Evolutionary conservation across 768 basidiomycete genomes (phyloP), one percentile per base, ranked within the genome.

Genomic region (Fomitopsis pulvina): DNA sequence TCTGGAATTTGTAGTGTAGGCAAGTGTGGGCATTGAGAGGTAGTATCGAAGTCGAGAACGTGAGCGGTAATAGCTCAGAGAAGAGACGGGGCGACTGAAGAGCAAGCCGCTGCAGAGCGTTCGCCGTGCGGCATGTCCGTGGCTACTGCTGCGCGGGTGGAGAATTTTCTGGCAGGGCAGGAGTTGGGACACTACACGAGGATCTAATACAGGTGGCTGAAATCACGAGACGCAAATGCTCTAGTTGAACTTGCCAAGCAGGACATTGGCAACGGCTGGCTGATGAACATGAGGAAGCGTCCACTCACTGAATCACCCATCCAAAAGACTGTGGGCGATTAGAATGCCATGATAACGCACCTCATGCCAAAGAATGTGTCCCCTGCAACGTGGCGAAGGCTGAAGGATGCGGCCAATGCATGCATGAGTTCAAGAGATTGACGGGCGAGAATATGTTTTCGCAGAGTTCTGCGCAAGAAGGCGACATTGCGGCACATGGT

Each of bases 151-250:
- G 20, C 11, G 39, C 8, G n/a, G 24, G 44, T 28, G 25, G 41
- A 40, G 28, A 18, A 42, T 22, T 40, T 43, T 26, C 44, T 28
- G 39, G 44, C 52, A 21, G 43, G 21, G 27, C 20, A 21, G n/a
- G 29, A n/a, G n/a, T 9, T 14, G 7, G 43, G 25, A 28, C 45
- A 25, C 30, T 18, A 27, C 53, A 55, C 45, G 57, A 52, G 57
- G 51, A 38, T 39, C 52, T 54, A 51, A 59, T 59, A 37, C 44
- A 34, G 39, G 42, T 22, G 42, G 29, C 26, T 12, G 30, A 5
- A 3, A 28, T 8, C 45, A 30, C 26, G 45, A 30, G 43, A 32
- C 14, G 34, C 14, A 12, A 14, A 16, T 12, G 34, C 14, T 6
- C 14, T 4, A 37, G 34, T 5, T 4, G 7, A 18, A 37, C 4